phyloP scores from a whole-genome alignment of 1,284 basidiomycete genomes.

The Ganoderma lucidum region DNA sequence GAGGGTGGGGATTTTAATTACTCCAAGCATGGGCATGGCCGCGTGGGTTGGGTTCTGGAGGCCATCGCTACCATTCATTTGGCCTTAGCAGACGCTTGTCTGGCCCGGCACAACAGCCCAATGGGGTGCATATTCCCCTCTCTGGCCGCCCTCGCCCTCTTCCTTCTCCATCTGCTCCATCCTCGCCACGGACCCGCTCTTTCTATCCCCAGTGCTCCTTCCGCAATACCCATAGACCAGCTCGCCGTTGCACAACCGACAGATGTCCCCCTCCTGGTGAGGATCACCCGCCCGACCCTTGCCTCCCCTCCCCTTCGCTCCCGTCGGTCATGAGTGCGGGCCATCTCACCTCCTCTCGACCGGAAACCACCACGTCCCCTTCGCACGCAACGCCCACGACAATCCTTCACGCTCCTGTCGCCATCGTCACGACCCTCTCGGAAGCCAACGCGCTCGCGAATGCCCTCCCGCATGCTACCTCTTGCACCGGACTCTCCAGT shows the following conservation, averaged over 20 bases:
- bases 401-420: not conserved
- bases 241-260: slow-evolving; percentile 8
- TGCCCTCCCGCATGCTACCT: slow-evolving; percentile 16
- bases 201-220: not conserved
- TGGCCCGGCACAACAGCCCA: not conserved
- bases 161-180: not conserved
- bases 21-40: slow-evolving; percentile 13
- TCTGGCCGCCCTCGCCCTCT: not conserved
- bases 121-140: slow-evolving; percentile 6
- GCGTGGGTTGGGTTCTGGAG: slow-evolving; percentile 10
- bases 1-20: slow-evolving; percentile 14
- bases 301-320: slow-evolving; percentile 4
- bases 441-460: not conserved
- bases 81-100: slow-evolving; percentile 15
- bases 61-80: slow-evolving; percentile 22
- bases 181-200: not conserved
- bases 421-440: slow-evolving; percentile 6
- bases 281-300: slow-evolving; percentile 13
- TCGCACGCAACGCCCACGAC: slow-evolving; percentile 1
- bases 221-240: not conserved
- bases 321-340: slow-evolving; percentile 25
- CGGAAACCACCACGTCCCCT: not conserved
- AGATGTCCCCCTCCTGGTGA: slow-evolving; percentile 37
- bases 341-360: slow-evolving; percentile 8
- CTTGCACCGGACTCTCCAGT: slow-evolving; percentile 19